Evolutionary conservation across 768 basidiomycete genomes (phyloP).

Genomic region (Sarcodon aspratus): DNA sequence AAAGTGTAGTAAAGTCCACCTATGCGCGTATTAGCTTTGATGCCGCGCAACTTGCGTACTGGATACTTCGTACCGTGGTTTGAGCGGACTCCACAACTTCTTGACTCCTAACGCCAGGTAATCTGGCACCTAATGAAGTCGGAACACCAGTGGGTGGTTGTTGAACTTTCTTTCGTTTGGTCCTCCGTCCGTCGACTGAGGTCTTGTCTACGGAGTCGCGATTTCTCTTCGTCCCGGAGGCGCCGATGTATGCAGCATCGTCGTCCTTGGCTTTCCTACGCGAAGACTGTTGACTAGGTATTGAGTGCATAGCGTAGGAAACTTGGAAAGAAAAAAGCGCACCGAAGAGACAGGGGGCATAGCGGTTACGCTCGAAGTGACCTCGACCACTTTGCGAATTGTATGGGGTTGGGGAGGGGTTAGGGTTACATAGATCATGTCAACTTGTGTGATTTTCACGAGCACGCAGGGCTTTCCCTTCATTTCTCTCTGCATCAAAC

Average conservation of each 20-base stretch:
- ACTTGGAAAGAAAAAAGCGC: no score
- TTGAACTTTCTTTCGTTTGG: not conserved
- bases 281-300: not conserved
- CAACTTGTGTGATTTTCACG: not conserved
- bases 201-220: not conserved
- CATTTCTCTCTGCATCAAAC: not conserved
- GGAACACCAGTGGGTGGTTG: not conserved
- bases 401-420: no score
- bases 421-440: no score
- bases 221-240: not conserved
- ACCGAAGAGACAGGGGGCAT: no score
- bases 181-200: not conserved
- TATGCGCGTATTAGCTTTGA: constrained; percentile 15
- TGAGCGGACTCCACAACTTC: not conserved
- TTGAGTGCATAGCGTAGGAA: not conserved
- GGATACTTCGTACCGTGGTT: not conserved
- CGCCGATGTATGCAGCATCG: not conserved
- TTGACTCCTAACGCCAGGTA: not conserved
- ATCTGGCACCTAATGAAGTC: not conserved
- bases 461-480: not conserved
- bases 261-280: not conserved
- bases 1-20: constrained; percentile 70
- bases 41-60: not conserved
- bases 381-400: no score
- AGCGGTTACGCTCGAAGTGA: no score